Conservation (phyloP, 148 eudicot species). For the Drosera capensis region DNA sequence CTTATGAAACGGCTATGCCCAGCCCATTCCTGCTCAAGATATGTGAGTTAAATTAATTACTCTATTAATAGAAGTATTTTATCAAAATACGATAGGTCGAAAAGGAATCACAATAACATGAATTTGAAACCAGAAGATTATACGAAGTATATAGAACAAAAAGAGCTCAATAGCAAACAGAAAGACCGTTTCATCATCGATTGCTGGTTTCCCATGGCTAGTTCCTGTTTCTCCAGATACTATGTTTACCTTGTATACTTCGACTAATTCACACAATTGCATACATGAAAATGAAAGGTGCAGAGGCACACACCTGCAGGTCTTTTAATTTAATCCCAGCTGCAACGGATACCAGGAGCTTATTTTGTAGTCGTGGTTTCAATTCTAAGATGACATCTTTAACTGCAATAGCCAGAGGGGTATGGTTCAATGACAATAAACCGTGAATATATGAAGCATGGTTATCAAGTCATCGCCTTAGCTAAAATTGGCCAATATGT, state of each 20-base stretch:
- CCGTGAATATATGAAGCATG: background rate
- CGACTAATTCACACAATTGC: background rate
- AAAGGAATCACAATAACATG: no score
- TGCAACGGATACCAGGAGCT: constrained; percentile 81
- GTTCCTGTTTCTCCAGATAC: background rate
- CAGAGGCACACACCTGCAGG: constrained; percentile 42
- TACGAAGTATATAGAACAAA: no score
- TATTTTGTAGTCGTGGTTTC: constrained; percentile 48
- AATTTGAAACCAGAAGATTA: no score
- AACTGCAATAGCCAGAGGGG: constrained; percentile 20
- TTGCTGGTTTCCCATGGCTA: no score
- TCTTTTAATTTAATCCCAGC: constrained; percentile 82
- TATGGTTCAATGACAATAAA: background rate
- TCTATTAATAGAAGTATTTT: no score
- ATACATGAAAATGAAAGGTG: background rate
- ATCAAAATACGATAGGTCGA: no score
- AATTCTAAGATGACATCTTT: constrained; percentile 53
- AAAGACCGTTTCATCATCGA: no score
- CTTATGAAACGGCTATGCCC: constrained; percentile 70
- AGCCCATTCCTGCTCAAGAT: constrained; percentile 64
- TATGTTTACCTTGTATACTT: background rate
- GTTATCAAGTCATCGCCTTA: background rate
- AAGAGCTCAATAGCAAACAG: no score
- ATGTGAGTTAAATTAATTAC: no score
- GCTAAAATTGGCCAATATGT: no score